A percentile compares a stretch with the other conserved stretches of the same genome.
These are phyloP conservation scores for Starmerella floris DNA, from an alignment of 805 yeast genomes.

Conservation along the genomic window DNA sequence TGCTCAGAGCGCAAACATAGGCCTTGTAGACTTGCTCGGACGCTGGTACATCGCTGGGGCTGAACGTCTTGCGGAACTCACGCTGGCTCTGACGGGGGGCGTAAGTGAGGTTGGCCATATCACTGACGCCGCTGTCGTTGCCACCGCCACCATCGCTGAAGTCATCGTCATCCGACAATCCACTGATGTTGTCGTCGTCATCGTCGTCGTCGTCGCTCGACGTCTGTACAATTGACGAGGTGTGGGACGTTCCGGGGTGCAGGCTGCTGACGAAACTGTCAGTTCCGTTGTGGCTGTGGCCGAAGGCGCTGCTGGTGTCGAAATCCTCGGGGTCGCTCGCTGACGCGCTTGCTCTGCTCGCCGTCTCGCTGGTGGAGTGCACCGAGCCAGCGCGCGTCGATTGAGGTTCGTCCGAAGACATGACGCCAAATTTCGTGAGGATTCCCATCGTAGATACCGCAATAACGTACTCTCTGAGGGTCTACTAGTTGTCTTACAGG, in stretches of 20 bases:
- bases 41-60: conserved; percentile 4
- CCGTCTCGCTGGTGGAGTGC: too few species aligned
- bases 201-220: conserved; percentile 1
- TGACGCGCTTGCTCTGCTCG: too few species aligned
- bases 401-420: too few species aligned
- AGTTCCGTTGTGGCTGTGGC: too few species aligned
- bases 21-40: conserved; percentile 11
- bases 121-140: neutral
- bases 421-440: too few species aligned
- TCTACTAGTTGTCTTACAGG: too few species aligned
- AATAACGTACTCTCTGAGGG: too few species aligned
- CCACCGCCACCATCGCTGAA: conserved; percentile 1
- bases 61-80: conserved; percentile 66
- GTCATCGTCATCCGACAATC: conserved; percentile 3
- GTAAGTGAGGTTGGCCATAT: neutral
- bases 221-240: neutral
- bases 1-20: conserved; percentile 75
- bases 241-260: neutral
- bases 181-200: conserved; percentile 1
- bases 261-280: neutral
- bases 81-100: conserved; percentile 52
- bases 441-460: too few species aligned
- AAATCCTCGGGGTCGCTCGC: too few species aligned
- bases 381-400: too few species aligned
- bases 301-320: too few species aligned